A percentile compares a stretch with the other conserved stretches of the same genome.
Evolutionary conservation across 176 grass and related monocot genomes (phyloP).

Genomic region (Calamus simplicifolius): DNA sequence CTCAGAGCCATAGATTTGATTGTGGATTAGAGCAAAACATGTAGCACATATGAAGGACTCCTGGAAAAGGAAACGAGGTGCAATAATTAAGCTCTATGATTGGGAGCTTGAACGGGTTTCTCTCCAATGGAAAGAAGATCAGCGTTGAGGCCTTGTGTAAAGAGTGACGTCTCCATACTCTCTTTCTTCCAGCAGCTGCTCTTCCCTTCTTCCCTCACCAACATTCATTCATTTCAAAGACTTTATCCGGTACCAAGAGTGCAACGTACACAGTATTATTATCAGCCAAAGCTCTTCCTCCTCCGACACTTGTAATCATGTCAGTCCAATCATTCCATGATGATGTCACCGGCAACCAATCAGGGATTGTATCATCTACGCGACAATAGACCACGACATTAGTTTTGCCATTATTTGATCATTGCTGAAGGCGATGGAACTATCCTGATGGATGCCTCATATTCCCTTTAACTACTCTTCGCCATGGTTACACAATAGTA

Average conservation of each 20-base stretch:
- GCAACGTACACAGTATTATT: not conserved
- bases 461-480: not conserved
- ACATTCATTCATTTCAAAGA: too few relatives aligned
- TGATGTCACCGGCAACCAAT: not conserved
- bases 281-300: not conserved
- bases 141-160: conserved; percentile 17
- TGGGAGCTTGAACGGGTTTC: not conserved
- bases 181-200: conserved; percentile 15
- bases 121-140: not conserved
- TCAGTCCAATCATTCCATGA: not conserved
- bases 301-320: not conserved
- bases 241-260: too few relatives aligned
- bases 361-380: too few relatives aligned
- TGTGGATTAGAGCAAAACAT: not conserved
- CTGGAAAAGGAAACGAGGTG: conserved; percentile 15
- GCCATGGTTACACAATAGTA: not conserved
- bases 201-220: not conserved
- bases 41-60: not conserved
- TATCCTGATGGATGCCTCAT: not conserved
- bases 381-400: not conserved
- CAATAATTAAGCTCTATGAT: conserved; percentile 38
- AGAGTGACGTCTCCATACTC: conserved; percentile 31
- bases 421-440: not conserved
- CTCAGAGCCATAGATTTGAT: not conserved
- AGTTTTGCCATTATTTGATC: not conserved